phyloP scores from a whole-genome alignment of 208 protist species.

The Trypanosoma cruzi region DNA sequence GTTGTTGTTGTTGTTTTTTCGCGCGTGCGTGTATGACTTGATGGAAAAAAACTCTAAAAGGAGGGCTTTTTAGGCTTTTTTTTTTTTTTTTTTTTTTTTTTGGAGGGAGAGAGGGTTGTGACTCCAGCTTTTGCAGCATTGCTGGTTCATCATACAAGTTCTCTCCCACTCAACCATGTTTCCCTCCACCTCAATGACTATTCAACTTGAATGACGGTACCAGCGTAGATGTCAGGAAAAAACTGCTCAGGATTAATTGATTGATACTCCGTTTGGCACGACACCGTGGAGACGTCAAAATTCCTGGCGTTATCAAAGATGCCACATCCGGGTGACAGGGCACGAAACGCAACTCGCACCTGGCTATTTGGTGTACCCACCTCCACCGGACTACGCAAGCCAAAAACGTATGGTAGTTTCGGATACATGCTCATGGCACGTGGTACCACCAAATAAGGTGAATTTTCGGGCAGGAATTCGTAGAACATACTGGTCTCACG shows the following conservation, averaged over 20 bases:
- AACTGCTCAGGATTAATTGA: conserved; percentile 63
- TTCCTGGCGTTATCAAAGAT: conserved; percentile 78
- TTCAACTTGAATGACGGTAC: conserved; percentile 68
- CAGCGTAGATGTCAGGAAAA: conserved; percentile 84
- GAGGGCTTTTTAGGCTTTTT: background rate
- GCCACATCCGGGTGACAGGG: conserved; percentile 56
- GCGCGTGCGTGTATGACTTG: background rate
- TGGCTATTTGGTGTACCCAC: conserved; percentile 56
- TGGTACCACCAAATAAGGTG: conserved; percentile 81
- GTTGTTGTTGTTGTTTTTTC: background rate
- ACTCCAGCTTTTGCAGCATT: background rate
- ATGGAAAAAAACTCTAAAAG: background rate
- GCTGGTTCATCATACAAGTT: no score
- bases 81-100: conserved; percentile 1
- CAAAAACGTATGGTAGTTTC: conserved; percentile 61
- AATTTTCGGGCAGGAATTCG: conserved; percentile 70
- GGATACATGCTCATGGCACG: conserved; percentile 58
- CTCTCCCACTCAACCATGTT: background rate
- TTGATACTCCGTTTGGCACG: conserved; percentile 79
- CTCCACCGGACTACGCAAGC: conserved; percentile 54
- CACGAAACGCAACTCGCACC: conserved; percentile 61
- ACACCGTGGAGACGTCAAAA: conserved; percentile 58
- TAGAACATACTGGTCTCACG: conserved; percentile 83
- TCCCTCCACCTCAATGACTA: background rate
- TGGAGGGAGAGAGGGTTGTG: background rate